These are phyloP conservation scores for Tuber melanosporum DNA, from an alignment of 495 filamentous ascomycete genomes.

Conservation along the genomic window DNA sequence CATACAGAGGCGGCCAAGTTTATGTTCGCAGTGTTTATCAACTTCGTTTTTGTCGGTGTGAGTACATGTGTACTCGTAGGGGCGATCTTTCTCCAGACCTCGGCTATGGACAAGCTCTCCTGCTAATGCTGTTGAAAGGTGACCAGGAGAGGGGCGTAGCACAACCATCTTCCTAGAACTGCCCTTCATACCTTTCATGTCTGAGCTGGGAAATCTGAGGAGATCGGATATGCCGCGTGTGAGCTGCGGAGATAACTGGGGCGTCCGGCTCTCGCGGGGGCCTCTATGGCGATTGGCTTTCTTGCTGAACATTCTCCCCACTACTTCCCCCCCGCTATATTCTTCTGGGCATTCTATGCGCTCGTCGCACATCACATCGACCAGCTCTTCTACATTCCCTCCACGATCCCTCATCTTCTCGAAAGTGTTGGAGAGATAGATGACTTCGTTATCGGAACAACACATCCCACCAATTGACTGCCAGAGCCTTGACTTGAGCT, in stretches of 20 bases:
- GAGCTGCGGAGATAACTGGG: constrained; percentile 3
- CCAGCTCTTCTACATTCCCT: background rate
- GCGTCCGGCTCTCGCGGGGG: constrained; percentile 6
- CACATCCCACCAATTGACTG: constrained; percentile 20
- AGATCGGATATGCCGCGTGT: constrained; percentile 10
- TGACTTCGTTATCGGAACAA: constrained; percentile 5
- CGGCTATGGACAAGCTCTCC: constrained; percentile 22
- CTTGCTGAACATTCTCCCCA: constrained; percentile 6
- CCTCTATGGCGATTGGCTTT: constrained; percentile 6
- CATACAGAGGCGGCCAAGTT: constrained; percentile 21
- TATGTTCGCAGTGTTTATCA: constrained; percentile 8
- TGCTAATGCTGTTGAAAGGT: constrained; percentile 19
- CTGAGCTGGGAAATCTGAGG: background rate
- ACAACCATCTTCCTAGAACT: constrained; percentile 2
- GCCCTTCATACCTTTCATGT: background rate
- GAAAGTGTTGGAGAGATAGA: constrained; percentile 19
- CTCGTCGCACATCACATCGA: constrained; percentile 7
- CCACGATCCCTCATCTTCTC: background rate
- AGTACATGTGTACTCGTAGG: constrained; percentile 9
- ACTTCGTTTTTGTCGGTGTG: constrained; percentile 19
- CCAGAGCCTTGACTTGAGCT: constrained; percentile 24
- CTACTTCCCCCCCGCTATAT: constrained; percentile 5
- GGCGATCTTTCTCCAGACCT: constrained; percentile 11
- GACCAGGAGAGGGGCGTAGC: constrained; percentile 18
- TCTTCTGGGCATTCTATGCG: background rate